These are phyloP conservation scores for Psilocybe cyanescens DNA, from an alignment of 768 basidiomycete genomes.

Conservation along the genomic window DNA sequence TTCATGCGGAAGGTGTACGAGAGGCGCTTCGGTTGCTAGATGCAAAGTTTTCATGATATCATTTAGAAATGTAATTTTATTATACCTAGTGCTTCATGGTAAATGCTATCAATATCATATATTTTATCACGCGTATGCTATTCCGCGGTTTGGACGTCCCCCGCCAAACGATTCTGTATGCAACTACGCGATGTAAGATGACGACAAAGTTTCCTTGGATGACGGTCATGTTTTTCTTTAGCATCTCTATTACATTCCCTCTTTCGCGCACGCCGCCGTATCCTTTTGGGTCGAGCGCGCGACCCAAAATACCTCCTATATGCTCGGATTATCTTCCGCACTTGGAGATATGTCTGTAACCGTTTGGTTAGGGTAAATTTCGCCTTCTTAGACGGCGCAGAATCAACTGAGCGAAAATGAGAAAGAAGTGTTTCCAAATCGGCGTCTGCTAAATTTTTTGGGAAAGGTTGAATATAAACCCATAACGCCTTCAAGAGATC, in stretches of 20 bases:
- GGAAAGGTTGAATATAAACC: conserved; percentile 66
- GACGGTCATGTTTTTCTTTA: too few relatives aligned
- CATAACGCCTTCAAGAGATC: conserved; percentile 63
- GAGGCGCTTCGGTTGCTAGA: conserved; percentile 81
- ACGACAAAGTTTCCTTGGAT: too few relatives aligned
- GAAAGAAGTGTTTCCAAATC: conserved; percentile 49
- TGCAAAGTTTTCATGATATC: conserved; percentile 49
- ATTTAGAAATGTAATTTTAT: neutral
- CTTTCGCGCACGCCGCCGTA: neutral
- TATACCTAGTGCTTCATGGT: neutral
- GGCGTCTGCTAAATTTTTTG: conserved; percentile 44
- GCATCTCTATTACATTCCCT: too few relatives aligned
- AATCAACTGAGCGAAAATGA: conserved; percentile 49
- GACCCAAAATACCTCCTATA: conserved; percentile 18
- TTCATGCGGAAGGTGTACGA: conserved; percentile 71
- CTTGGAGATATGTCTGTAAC: conserved; percentile 14
- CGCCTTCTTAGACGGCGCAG: neutral
- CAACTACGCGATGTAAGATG: too few relatives aligned
- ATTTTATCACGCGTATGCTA: neutral
- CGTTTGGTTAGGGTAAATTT: conserved; percentile 13
- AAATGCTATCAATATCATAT: neutral
- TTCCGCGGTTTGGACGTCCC: neutral
- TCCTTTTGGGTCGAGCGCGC: neutral
- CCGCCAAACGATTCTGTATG: neutral
- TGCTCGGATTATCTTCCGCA: conserved; percentile 18